phyloP scores from a whole-genome alignment of 257 asterid species.

The Scutellaria baicalensis region DNA sequence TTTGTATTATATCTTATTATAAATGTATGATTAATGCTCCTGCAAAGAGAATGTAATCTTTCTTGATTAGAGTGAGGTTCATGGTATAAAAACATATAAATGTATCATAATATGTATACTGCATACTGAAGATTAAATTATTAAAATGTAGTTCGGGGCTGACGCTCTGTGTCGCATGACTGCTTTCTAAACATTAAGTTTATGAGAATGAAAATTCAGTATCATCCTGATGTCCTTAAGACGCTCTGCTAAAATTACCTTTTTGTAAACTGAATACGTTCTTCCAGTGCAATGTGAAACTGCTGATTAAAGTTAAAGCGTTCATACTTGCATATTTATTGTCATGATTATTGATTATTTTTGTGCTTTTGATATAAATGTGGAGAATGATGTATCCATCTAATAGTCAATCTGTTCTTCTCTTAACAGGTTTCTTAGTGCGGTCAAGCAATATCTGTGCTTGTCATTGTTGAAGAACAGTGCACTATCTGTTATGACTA shows the following conservation, averaged over 20 bases:
- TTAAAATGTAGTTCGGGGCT: not conserved
- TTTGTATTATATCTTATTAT: no score
- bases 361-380: conserved; percentile 2
- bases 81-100: not conserved
- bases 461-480: conserved; percentile 95
- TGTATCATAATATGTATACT: not conserved
- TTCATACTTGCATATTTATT: not conserved
- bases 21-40: not conserved
- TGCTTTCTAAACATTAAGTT: not conserved
- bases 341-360: conserved; percentile 1
- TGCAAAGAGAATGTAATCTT: not conserved
- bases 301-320: conserved; percentile 11
- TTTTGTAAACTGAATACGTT: not conserved
- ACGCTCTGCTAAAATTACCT: conserved; percentile 8
- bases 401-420: conserved; percentile 18
- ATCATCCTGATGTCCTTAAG: not conserved
- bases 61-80: not conserved
- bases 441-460: conserved; percentile 85
- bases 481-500: conserved; percentile 89
- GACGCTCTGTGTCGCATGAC: not conserved
- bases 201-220: not conserved
- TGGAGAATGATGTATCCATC: conserved; percentile 6
- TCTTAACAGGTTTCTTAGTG: conserved; percentile 76
- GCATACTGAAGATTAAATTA: not conserved
- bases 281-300: conserved; percentile 13